Percentiles rank a stretch among this genome's conserved stretches.
phyloP scores from a whole-genome alignment of 805 yeast genomes.

The Debaryomyces prosopidis region DNA sequence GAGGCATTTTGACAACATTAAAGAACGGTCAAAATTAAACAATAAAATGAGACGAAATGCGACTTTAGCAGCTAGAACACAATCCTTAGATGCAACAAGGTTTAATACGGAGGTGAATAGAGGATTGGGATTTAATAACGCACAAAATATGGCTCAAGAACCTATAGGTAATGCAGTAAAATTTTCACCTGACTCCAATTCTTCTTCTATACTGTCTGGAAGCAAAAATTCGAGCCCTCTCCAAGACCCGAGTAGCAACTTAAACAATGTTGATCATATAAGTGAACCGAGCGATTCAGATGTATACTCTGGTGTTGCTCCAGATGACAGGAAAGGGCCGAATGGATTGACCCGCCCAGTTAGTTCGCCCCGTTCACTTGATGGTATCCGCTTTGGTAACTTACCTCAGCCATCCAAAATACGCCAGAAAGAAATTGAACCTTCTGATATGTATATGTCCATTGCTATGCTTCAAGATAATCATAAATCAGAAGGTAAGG shows the following conservation, averaged over 20 bases:
- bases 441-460: constrained; percentile 82
- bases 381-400: constrained; percentile 57
- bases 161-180: constrained; percentile 3
- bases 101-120: constrained; percentile 24
- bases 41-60: constrained; percentile 81
- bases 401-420: constrained; percentile 55
- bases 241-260: constrained; percentile 6
- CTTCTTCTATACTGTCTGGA: constrained; percentile 12
- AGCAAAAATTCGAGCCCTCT: constrained; percentile 4
- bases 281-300: constrained; percentile 47
- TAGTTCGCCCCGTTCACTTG: constrained; percentile 3
- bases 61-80: constrained; percentile 59
- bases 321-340: constrained; percentile 3
- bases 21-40: constrained; percentile 71
- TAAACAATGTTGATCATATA: constrained; percentile 25
- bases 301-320: constrained; percentile 7
- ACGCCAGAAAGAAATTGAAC: constrained; percentile 52
- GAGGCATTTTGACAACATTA: constrained; percentile 79
- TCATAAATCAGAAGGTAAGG: constrained; percentile 31
- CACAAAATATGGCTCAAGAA: not conserved
- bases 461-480: constrained; percentile 73
- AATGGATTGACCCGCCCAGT: not conserved
- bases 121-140: constrained; percentile 24
- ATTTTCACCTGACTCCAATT: constrained; percentile 7
- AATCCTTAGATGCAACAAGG: constrained; percentile 25